These are phyloP conservation scores for Anethum foeniculum DNA, from an alignment of 140 eudicot species.

Conservation along the genomic window DNA sequence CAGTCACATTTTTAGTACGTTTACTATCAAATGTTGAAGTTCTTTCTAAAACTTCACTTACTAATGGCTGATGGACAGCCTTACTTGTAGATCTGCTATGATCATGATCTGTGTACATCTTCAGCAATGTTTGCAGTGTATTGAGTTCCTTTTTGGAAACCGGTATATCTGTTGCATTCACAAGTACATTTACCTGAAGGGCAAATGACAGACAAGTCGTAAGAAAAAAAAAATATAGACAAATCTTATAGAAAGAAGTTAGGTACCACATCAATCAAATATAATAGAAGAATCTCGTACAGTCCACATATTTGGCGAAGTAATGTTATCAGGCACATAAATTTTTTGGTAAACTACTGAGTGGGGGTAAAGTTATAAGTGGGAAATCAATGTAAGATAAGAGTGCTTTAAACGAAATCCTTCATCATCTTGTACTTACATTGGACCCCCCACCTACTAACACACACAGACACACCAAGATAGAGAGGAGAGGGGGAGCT, in stretches of 20 bases:
- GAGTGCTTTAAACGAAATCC: not conserved
- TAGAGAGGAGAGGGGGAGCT: too few species aligned
- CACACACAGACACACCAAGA: too few species aligned
- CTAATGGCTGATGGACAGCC: constrained; percentile 8
- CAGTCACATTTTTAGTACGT: constrained; percentile 38
- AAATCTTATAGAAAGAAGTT: not conserved
- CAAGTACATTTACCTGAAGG: constrained; percentile 77
- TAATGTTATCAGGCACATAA: not conserved
- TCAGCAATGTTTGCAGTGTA: constrained; percentile 44
- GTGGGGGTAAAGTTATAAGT: not conserved
- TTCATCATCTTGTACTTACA: too few species aligned
- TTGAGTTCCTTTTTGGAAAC: constrained; percentile 51
- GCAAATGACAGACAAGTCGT: constrained; percentile 4
- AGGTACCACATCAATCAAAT: not conserved
- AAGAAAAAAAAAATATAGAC: not conserved
- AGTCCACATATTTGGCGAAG: not conserved
- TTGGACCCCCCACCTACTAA: too few species aligned
- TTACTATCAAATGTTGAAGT: constrained; percentile 48
- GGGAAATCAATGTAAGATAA: not conserved
- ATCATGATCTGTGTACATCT: constrained; percentile 34
- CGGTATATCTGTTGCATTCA: constrained; percentile 54
- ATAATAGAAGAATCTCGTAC: not conserved
- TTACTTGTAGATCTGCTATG: constrained; percentile 19
- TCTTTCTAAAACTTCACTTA: constrained; percentile 27
- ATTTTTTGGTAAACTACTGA: not conserved